A percentile compares a stretch with the other conserved stretches of the same genome.
phyloP scores from a whole-genome alignment of 2,329 filamentous ascomycete genomes.

The Phaeosphaeria sp. region DNA sequence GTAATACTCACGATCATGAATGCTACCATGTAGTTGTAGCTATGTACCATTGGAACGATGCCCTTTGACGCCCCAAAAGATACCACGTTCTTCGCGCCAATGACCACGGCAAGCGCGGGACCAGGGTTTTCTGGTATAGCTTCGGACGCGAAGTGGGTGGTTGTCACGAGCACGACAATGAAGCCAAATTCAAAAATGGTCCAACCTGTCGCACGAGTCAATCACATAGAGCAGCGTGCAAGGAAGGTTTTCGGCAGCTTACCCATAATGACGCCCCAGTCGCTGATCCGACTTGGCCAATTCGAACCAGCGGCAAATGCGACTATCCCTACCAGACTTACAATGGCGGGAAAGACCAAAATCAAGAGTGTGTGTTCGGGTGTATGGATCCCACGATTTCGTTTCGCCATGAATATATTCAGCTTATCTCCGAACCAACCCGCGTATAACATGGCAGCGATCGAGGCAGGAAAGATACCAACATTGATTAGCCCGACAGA shows the following conservation, averaged over 20 bases:
- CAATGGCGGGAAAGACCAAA: background rate
- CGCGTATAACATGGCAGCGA: background rate
- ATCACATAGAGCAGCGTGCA: background rate
- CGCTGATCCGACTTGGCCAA: background rate
- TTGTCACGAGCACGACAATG: background rate
- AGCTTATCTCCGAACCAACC: background rate
- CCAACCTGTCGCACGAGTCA: background rate
- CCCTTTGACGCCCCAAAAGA: background rate
- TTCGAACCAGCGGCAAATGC: background rate
- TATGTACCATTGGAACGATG: background rate
- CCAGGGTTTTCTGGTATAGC: background rate
- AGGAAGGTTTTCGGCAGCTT: background rate
- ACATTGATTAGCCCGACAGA: background rate
- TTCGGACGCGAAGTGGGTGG: background rate
- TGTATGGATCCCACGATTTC: background rate
- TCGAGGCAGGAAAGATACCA: background rate
- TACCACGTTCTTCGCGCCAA: background rate
- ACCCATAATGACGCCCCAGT: background rate
- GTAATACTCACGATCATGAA: background rate
- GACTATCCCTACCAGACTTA: background rate
- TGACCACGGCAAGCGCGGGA: background rate
- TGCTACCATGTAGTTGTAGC: background rate
- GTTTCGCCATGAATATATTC: background rate
- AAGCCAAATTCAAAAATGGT: background rate
- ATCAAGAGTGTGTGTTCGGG: background rate